Base-by-base conservation (phyloP, 1,284 basidiomycete species). In the Cystobasidium pallidum region DNA sequence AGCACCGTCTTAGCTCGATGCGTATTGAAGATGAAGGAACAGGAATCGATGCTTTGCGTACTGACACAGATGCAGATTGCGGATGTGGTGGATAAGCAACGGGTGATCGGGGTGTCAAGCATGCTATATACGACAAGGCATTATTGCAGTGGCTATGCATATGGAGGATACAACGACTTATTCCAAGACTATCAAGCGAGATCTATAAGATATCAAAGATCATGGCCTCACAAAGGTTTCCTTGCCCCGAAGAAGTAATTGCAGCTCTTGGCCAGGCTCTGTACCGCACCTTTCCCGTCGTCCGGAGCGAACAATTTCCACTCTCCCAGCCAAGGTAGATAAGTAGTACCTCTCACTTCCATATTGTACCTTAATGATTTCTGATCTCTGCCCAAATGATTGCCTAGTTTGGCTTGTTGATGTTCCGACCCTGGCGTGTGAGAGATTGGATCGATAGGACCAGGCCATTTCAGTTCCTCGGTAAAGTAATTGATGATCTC, bases 401-500 rank as follows among this genome's bases (percentile, higher is more conserved):
- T 59, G 3, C 26, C 28, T 51, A 41, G 10, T 19, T 32, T 64
- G 47, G 88, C 85, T 21, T 55, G 85, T 82, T 0, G 81, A 45
- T 19, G 36, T 75, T 10, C 85, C 84, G 79, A 84, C 81, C 66
- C 79, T 75, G 75, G 81, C 76, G 43, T 19, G n/a, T 83, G 81
- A 75, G 77, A 81, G 47, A 83, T 82, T 64, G 86, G 83, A 84
- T 83, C 85, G 6, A 83, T 81, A 73, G 75, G 78, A 24, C 75
- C 78, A 41, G 73, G 70, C 82, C 81, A 80, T 76, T 83, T 79
- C 83, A 86, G 78, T 76, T 87, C 81, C 36, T 80, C 82, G 66
- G 86, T 84, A 82, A 99, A 95, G 82, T 91, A 97, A 10, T 85
- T 85, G 41, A 90, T 83, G n/a, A 99, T 86, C 80, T 99, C 95